These are phyloP conservation scores for Geotrichum aggregatum DNA, from an alignment of 1,139 yeast species.

Conservation along the genomic window DNA sequence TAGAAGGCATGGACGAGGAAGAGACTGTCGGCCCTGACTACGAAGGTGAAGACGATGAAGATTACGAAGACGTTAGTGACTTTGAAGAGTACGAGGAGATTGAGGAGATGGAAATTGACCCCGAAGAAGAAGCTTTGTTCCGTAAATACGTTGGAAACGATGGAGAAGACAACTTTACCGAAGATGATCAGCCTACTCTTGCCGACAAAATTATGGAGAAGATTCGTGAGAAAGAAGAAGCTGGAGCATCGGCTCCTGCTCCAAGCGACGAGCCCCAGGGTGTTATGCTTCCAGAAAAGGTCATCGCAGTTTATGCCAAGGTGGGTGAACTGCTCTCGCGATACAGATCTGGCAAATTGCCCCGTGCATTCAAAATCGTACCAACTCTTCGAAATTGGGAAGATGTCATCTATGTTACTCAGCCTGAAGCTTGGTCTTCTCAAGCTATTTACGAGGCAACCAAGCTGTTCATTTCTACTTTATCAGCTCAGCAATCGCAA, in stretches of 20 bases:
- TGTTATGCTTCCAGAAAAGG: constrained; percentile 90
- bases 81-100: constrained; percentile 47
- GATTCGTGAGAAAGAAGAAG: constrained; percentile 64
- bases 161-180: constrained; percentile 51
- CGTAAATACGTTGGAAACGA: constrained; percentile 39
- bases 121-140: constrained; percentile 42
- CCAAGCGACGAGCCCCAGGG: constrained; percentile 38
- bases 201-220: constrained; percentile 93
- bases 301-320: constrained; percentile 86
- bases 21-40: constrained; percentile 13
- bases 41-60: constrained; percentile 33
- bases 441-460: constrained; percentile 95
- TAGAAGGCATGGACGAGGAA: constrained; percentile 17
- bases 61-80: constrained; percentile 39
- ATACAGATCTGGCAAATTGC: constrained; percentile 95
- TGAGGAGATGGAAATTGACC: constrained; percentile 49
- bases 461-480: constrained; percentile 82
- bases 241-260: constrained; percentile 30
- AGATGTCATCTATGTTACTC: constrained; percentile 85
- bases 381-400: constrained; percentile 95
- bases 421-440: constrained; percentile 94
- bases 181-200: constrained; percentile 60
- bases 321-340: constrained; percentile 83
- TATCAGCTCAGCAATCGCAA: constrained; percentile 84
- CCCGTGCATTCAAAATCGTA: constrained; percentile 88